A percentile compares a stretch with the other conserved stretches of the same genome.
Conservation (phyloP, 1,139 yeast genomes). For the Yamadazyma trypodendri region DNA sequence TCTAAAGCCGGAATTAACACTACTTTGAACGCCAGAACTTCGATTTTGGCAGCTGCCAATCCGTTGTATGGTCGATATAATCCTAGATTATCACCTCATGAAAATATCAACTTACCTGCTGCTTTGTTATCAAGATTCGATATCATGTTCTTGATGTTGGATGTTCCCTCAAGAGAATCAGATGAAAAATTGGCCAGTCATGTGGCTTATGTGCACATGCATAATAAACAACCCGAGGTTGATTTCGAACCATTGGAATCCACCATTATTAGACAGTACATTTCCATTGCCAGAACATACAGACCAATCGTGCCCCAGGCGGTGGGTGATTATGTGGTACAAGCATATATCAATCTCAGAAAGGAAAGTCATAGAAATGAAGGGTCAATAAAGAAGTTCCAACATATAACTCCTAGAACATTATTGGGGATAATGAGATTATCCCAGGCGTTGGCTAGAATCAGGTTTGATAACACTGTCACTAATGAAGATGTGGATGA, state of each 20-base stretch:
- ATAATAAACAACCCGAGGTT: slow-evolving; percentile 78
- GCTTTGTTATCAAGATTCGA: slow-evolving; percentile 96
- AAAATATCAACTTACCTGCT: slow-evolving; percentile 94
- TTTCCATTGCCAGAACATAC: slow-evolving; percentile 79
- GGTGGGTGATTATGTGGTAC: slow-evolving; percentile 86
- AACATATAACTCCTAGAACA: slow-evolving; percentile 95
- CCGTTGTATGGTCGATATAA: slow-evolving; percentile 96
- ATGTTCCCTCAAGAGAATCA: slow-evolving; percentile 73
- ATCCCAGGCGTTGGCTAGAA: slow-evolving; percentile 91
- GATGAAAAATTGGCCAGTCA: slow-evolving; percentile 90
- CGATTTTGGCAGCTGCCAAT: slow-evolving; percentile 96
- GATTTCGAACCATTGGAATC: slow-evolving; percentile 78
- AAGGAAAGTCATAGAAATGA: slow-evolving; percentile 84
- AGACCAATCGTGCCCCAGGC: slow-evolving; percentile 86
- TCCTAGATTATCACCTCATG: slow-evolving; percentile 86
- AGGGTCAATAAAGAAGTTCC: slow-evolving; percentile 71
- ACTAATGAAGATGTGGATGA: slow-evolving; percentile 87
- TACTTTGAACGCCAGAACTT: slow-evolving; percentile 91
- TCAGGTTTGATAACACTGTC: slow-evolving; percentile 76
- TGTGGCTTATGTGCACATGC: slow-evolving; percentile 95
- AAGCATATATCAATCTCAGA: slow-evolving; percentile 85
- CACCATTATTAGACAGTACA: slow-evolving; percentile 78
- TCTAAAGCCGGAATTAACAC: slow-evolving; percentile 98
- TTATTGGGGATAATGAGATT: slow-evolving; percentile 86
- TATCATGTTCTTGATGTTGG: slow-evolving; percentile 80